Percentiles rank a stretch among this genome's conserved stretches.
Conservation (phyloP, 2,329 filamentous ascomycete species). For the Incumbomyces delicatus region DNA sequence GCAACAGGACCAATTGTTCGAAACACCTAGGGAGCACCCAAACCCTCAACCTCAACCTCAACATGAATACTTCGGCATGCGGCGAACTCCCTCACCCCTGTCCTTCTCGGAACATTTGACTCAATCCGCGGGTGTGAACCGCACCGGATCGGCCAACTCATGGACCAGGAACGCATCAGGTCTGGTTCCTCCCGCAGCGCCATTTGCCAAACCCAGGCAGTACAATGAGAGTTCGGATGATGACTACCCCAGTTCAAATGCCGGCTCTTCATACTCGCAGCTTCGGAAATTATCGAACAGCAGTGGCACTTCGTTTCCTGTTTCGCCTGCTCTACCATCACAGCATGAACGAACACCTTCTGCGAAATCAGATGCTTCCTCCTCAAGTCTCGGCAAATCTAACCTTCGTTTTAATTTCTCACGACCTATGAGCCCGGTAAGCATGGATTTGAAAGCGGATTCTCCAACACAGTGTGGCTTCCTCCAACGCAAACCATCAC, state of each 20-base stretch:
- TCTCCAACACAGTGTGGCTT: not conserved
- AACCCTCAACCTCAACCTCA: not conserved
- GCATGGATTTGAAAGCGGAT: conserved; percentile 21
- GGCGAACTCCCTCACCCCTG: conserved; percentile 20
- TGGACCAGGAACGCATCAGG: conserved; percentile 10
- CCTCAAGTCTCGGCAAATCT: conserved; percentile 41
- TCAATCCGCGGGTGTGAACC: not conserved
- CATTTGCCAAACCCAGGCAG: conserved; percentile 21
- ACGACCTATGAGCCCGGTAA: conserved; percentile 65
- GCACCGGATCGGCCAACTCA: conserved; percentile 10
- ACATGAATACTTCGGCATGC: conserved; percentile 21
- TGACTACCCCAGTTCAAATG: conserved; percentile 52
- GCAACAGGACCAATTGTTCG: conserved; percentile 27
- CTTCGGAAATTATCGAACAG: conserved; percentile 63
- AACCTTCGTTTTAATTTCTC: conserved; percentile 89
- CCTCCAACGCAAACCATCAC: conserved; percentile 4
- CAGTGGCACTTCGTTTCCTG: conserved; percentile 50
- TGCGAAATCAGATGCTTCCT: conserved; percentile 68
- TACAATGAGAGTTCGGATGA: conserved; percentile 61
- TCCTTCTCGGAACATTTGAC: conserved; percentile 7
- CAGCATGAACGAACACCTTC: conserved; percentile 71
- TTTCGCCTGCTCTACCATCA: conserved; percentile 56
- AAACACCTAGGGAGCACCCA: conserved; percentile 14
- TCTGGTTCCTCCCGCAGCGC: conserved; percentile 14
- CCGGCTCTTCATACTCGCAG: conserved; percentile 54